phyloP scores from a whole-genome alignment of 768 basidiomycete genomes.

The Russula sp. region DNA sequence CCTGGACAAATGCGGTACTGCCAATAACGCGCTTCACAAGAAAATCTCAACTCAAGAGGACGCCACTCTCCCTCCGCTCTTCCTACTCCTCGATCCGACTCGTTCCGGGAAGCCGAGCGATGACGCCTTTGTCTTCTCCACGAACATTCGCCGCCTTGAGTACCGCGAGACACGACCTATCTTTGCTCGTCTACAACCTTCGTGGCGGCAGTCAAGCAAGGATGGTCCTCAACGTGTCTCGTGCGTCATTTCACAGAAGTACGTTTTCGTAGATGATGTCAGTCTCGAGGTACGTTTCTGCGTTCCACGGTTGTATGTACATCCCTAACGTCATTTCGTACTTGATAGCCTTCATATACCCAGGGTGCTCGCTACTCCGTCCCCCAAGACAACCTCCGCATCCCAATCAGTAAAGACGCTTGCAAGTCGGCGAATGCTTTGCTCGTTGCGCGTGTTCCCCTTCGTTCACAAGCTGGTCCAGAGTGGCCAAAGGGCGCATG shows the following conservation, averaged over 20 bases:
- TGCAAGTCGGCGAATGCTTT: constrained; percentile 75
- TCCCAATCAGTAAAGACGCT: constrained; percentile 50
- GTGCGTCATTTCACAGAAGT: constrained; percentile 58
- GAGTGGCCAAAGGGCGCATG: constrained; percentile 76
- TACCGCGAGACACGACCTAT: constrained; percentile 78
- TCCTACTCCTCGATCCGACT: constrained; percentile 82
- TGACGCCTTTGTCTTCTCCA: constrained; percentile 84
- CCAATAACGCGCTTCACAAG: constrained; percentile 77
- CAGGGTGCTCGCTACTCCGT: constrained; percentile 59
- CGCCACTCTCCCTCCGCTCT: constrained; percentile 53
- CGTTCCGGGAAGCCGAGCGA: constrained; percentile 66
- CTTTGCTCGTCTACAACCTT: constrained; percentile 62
- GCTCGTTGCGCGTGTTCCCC: constrained; percentile 68
- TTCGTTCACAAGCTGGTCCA: constrained; percentile 60
- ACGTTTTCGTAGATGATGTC: constrained; percentile 49
- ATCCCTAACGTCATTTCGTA: background rate
- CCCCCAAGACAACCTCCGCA: constrained; percentile 47
- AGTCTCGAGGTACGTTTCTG: constrained; percentile 45
- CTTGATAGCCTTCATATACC: constrained; percentile 26
- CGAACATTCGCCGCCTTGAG: constrained; percentile 68
- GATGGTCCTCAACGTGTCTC: constrained; percentile 44
- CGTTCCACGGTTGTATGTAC: background rate
- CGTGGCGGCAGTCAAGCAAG: constrained; percentile 69
- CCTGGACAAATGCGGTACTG: constrained; percentile 83
- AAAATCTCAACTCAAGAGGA: constrained; percentile 43